Conservation (phyloP, 1,284 basidiomycete genomes). For the Ceratobasidium sp. region DNA sequence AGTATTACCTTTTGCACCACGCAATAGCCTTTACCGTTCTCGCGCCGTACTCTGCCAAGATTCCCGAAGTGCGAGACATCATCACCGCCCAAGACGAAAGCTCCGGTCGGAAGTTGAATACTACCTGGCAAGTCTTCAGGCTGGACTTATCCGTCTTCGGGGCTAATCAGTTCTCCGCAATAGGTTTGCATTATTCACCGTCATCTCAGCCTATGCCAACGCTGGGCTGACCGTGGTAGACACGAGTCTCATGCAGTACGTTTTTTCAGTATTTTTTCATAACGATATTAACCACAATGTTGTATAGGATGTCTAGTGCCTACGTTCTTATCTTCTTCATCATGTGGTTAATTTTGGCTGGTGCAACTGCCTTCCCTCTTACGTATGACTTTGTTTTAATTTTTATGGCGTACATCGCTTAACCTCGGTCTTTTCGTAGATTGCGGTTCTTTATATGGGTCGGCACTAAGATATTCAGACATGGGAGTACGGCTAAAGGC, state of each 20-base stretch:
- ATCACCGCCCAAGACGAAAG: slow-evolving; percentile 25
- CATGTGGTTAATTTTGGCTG: slow-evolving; percentile 40
- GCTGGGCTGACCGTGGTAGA: slow-evolving; percentile 33
- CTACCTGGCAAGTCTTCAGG: slow-evolving; percentile 8
- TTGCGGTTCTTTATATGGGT: slow-evolving; percentile 33
- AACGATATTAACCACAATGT: background rate
- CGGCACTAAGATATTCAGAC: slow-evolving; percentile 29
- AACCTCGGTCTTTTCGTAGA: background rate
- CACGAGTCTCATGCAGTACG: slow-evolving; percentile 39
- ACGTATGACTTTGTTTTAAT: slow-evolving; percentile 6
- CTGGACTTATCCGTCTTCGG: background rate
- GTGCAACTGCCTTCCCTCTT: slow-evolving; percentile 34
- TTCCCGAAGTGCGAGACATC: slow-evolving; percentile 22
- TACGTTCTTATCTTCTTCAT: slow-evolving; percentile 33
- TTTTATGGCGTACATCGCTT: background rate
- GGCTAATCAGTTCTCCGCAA: background rate
- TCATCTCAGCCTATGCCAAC: slow-evolving; percentile 41
- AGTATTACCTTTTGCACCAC: slow-evolving; percentile 34
- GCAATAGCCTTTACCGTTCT: slow-evolving; percentile 28
- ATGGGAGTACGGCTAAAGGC: slow-evolving; percentile 7
- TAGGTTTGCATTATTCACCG: slow-evolving; percentile 38
- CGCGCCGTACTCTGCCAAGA: slow-evolving; percentile 38
- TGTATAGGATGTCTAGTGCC: slow-evolving; percentile 26
- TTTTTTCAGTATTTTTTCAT: background rate
- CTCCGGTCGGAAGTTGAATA: slow-evolving; percentile 27